A percentile compares a stretch with the other conserved stretches of the same genome.
These are phyloP conservation scores for Talaromyces verruculosus DNA, from an alignment of 2,329 filamentous ascomycete genomes.

Conservation along the genomic window DNA sequence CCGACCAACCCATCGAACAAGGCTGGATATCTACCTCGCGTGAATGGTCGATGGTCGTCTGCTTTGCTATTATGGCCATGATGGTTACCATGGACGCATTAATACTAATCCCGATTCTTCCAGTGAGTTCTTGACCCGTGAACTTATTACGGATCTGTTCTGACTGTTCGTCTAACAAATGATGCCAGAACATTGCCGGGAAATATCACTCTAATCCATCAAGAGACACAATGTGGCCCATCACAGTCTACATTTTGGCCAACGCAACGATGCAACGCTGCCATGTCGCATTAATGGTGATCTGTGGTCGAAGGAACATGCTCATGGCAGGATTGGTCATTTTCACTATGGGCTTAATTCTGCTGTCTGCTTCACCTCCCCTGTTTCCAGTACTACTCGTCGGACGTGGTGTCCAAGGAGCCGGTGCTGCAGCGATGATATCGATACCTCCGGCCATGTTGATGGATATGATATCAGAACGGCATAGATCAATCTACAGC, in stretches of 20 bases:
- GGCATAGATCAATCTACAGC: slow-evolving; percentile 11
- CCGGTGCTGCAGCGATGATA: slow-evolving; percentile 12
- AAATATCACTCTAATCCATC: slow-evolving; percentile 14
- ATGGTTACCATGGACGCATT: slow-evolving; percentile 18
- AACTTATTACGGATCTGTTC: background rate
- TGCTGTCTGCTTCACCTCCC: slow-evolving; percentile 7
- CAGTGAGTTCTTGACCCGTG: background rate
- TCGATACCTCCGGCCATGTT: slow-evolving; percentile 12
- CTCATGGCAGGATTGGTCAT: slow-evolving; percentile 13
- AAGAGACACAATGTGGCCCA: slow-evolving; percentile 13
- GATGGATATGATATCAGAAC: slow-evolving; percentile 11
- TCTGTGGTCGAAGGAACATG: slow-evolving; percentile 8
- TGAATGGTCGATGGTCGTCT: slow-evolving; percentile 18
- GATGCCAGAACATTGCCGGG: background rate
- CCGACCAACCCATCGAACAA: background rate
- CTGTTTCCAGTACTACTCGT: slow-evolving; percentile 16
- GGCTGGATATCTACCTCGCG: slow-evolving; percentile 2
- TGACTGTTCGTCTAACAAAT: background rate
- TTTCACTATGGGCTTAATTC: slow-evolving; percentile 15
- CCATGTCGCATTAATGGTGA: slow-evolving; percentile 9
- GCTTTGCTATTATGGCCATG: slow-evolving; percentile 17
- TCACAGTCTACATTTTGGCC: slow-evolving; percentile 17
- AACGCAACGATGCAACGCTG: slow-evolving; percentile 12
- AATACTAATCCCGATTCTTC: slow-evolving; percentile 17
- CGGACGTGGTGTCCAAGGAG: slow-evolving; percentile 18